Evolutionary conservation across 148 eudicot species (phyloP), one percentile per base, ranked within the genome.

Genomic region (Selenicereus undatus): DNA sequence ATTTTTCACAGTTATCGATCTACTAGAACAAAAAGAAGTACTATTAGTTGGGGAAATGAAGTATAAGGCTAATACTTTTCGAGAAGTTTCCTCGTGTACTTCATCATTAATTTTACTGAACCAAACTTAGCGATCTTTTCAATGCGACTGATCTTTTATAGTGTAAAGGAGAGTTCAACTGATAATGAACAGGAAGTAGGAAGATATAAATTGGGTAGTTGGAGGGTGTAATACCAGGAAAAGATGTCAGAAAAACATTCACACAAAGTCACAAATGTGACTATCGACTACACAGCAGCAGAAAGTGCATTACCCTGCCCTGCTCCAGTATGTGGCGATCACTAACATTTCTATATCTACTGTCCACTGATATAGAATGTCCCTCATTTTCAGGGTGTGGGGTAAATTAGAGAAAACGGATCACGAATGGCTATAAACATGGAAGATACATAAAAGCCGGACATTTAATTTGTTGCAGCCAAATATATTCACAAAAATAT

Each of bases 181-280:
- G 42, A 64, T 60, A 56, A 21, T 56, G 73, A 75, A 30, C 43
- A 36, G 27, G 73, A n/a, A 58, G 73, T 76, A 71, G 76, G 76
- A n/a, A 73, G 70, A 73, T 43, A 45, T 71, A 62, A 77, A 26
- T 77, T 22, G 64, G 86, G 86, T 80, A 26, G 86, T 80, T 84
- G 83, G 80, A 71, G 56, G 35, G 20, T n/a, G 54, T 62, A 35
- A 50, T 50, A 50, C 16, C 68, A 80, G 51, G 83, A 76, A 77
- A 71, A 32, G 52, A 50, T 73, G 75, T 76, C 82, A 76, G 68
- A 56, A 29, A 24, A 54, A 70, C 76, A 75, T 75, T 79, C 80
- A 70, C 71, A 76, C 79, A 10, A 43, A 9, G 35, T 60, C 43
- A 32, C 70, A 58, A 10, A 60, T 76, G 48, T 65, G 76, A 12